These are phyloP conservation scores for Trichoderma afroharzianum DNA, from an alignment of 2,329 filamentous ascomycete genomes.

Conservation along the genomic window DNA sequence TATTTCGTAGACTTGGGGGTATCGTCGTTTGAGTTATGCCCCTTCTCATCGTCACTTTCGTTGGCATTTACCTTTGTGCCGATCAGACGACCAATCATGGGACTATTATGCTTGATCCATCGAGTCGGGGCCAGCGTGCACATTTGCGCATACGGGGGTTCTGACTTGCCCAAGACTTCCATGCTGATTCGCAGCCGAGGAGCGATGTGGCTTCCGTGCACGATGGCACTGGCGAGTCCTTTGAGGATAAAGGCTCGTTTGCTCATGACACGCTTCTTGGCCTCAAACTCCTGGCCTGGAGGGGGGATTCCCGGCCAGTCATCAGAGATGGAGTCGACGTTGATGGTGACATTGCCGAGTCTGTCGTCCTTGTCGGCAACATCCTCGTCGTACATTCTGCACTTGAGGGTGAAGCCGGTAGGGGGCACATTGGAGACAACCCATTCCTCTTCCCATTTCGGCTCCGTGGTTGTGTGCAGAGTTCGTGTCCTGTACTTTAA, in stretches of 20 bases:
- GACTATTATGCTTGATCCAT: conserved; percentile 83
- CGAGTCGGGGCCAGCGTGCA: conserved; percentile 75
- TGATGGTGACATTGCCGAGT: conserved; percentile 78
- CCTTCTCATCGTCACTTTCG: conserved; percentile 43
- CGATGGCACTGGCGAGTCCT: conserved; percentile 61
- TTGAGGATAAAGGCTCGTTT: conserved; percentile 80
- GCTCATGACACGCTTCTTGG: conserved; percentile 82
- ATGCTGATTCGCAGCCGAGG: conserved; percentile 71
- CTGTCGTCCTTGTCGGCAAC: conserved; percentile 80
- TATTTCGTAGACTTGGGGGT: conserved; percentile 65
- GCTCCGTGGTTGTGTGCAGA: conserved; percentile 66
- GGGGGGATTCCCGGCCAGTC: conserved; percentile 66
- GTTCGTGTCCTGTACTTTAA: conserved; percentile 74
- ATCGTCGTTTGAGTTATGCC: conserved; percentile 18
- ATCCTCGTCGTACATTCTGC: conserved; percentile 87
- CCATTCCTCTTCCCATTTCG: conserved; percentile 83
- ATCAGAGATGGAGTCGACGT: conserved; percentile 56
- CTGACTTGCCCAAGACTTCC: conserved; percentile 71
- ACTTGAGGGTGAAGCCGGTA: conserved; percentile 79
- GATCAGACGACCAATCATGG: conserved; percentile 78
- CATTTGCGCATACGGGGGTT: conserved; percentile 63
- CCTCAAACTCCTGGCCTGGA: conserved; percentile 56
- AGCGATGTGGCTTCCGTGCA: conserved; percentile 60
- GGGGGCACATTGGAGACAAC: conserved; percentile 81
- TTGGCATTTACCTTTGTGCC: conserved; percentile 66